Conservation (phyloP, 768 basidiomycete species). For the Amanita pallidorosea region DNA sequence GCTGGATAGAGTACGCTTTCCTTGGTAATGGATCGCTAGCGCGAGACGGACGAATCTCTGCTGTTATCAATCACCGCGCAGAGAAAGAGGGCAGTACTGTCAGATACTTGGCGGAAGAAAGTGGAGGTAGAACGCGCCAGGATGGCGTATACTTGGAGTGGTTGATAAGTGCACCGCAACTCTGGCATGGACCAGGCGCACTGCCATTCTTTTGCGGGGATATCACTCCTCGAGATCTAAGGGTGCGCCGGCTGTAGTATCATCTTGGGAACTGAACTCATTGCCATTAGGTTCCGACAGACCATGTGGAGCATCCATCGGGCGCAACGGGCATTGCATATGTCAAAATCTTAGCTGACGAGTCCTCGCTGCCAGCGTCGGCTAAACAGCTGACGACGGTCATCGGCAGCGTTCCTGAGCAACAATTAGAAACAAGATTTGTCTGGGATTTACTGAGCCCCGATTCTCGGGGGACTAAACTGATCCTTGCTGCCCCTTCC, state of each 20-base stretch:
- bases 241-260: slow-evolving; percentile 24
- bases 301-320: slow-evolving; percentile 32
- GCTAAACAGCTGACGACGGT: slow-evolving; percentile 35
- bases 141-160: slow-evolving; percentile 51
- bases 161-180: slow-evolving; percentile 36
- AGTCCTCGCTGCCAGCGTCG: slow-evolving; percentile 17
- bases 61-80: slow-evolving; percentile 44
- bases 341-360: slow-evolving; percentile 30
- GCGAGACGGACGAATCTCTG: slow-evolving; percentile 28
- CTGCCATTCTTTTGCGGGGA: slow-evolving; percentile 73
- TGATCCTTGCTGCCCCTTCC: background rate
- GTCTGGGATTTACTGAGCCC: slow-evolving; percentile 35
- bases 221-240: slow-evolving; percentile 44
- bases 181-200: slow-evolving; percentile 14
- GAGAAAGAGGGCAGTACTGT: slow-evolving; percentile 24
- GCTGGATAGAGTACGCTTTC: slow-evolving; percentile 63
- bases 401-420: slow-evolving; percentile 28
- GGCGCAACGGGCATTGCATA: slow-evolving; percentile 38
- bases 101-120: slow-evolving; percentile 31
- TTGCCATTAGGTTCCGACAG: background rate
- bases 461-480: slow-evolving; percentile 6
- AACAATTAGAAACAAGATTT: slow-evolving; percentile 13
- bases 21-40: slow-evolving; percentile 37
- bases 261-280: background rate
- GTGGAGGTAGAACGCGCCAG: slow-evolving; percentile 43